Base-by-base conservation (phyloP, 2,329 filamentous ascomycete genomes). In the Cytospora leucostoma region DNA sequence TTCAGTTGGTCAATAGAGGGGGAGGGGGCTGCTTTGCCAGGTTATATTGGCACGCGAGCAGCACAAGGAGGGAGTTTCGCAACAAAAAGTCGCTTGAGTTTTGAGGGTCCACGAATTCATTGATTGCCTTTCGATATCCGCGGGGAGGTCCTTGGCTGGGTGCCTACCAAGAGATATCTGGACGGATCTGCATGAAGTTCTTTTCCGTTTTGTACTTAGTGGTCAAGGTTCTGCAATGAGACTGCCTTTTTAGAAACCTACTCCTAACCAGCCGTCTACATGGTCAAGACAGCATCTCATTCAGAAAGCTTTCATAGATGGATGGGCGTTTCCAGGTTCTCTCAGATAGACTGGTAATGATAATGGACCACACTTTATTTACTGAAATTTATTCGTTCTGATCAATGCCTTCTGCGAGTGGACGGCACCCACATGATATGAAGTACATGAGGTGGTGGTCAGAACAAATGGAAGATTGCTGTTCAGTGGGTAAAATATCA, bases 1-100 rank as follows among this genome's bases (percentile, higher is more conserved):
- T 53, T 64, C 59, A 58, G 66, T 66, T 61, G 60, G 62, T 66
- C 60, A 58, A 61, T 67, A 66, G 66, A 66, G 65, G 66, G 64
- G 61, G 60, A 63, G 62, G 65, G 64, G 38, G 61, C 63, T 62
- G 60, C 63, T 51, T 59, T 60, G 65, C 63, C 65, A 65, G 51
- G 35, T 50, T 59, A 40, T 56, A 34, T 53, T 55, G 65, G 63
- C 65, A 56, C 52, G 32, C 50, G 59, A 27, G 63, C 63, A 51
- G 57, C 59, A 62, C 56, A 51, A 56, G 52, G 59, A 40, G 56
- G 57, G 63, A 51, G 33, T 54, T 55, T 59, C 63, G 53, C 56
- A 60, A 66, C 61, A 66, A 66, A 66, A 66, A 54, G 53, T 61
- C 59, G 62, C 56, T 63, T 55, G 57, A 56, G 59, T 66, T 59